These are phyloP conservation scores for Clavariopsis aquatica DNA, from an alignment of 495 filamentous ascomycete species.

Conservation along the genomic window DNA sequence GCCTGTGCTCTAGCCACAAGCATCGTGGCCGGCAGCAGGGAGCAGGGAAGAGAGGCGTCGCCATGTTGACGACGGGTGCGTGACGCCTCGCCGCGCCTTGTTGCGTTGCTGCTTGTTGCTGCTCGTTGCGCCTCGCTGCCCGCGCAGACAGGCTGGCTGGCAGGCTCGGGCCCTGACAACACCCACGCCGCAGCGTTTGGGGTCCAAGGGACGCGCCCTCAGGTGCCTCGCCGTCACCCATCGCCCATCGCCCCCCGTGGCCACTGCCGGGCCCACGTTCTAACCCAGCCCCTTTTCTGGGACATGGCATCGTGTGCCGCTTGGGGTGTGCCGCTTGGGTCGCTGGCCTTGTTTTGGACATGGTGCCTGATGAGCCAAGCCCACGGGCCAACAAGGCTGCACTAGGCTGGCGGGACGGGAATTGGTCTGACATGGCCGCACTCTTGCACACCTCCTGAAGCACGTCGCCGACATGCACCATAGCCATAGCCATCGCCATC, in stretches of 20 bases:
- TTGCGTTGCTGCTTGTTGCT: no score
- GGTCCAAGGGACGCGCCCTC: no score
- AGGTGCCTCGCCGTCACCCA: not conserved
- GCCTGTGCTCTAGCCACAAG: not conserved
- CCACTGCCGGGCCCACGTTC: constrained; percentile 26
- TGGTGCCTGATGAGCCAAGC: constrained; percentile 25
- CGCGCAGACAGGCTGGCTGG: no score
- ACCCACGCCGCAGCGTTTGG: not conserved
- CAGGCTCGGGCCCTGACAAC: no score
- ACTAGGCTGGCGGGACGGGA: not conserved
- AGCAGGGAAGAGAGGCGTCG: not conserved
- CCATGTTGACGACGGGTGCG: not conserved
- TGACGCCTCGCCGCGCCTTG: constrained; percentile 16
- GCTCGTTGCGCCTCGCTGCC: no score
- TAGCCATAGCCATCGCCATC: not conserved
- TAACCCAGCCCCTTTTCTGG: no score
- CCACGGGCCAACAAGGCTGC: constrained; percentile 10
- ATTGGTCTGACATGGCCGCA: constrained; percentile 1
- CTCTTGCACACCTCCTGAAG: not conserved
- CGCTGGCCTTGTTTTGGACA: constrained; percentile 20
- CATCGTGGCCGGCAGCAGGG: not conserved
- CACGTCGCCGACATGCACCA: not conserved
- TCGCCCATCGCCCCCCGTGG: not conserved
- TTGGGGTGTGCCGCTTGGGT: constrained; percentile 12
- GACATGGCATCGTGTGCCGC: constrained; percentile 17